Conservation (phyloP, 768 basidiomycete genomes). For the Pholiota conissans region DNA sequence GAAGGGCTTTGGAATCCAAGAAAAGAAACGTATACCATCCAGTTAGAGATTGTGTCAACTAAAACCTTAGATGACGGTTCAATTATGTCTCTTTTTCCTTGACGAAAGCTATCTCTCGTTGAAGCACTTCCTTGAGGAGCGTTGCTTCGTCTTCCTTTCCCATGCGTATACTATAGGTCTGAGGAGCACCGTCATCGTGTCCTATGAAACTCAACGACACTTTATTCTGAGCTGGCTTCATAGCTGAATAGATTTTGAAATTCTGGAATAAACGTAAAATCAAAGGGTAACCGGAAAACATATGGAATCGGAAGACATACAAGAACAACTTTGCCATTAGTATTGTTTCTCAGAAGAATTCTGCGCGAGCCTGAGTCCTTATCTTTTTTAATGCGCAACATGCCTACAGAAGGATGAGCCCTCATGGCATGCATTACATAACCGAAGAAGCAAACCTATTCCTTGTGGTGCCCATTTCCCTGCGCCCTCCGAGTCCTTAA, state of each 20-base stretch:
- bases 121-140: slow-evolving; percentile 57
- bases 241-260: slow-evolving; percentile 62
- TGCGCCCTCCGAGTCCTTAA: slow-evolving; percentile 43
- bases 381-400: slow-evolving; percentile 73
- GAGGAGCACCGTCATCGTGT: slow-evolving; percentile 58
- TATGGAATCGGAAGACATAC: slow-evolving; percentile 52
- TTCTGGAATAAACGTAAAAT: slow-evolving; percentile 61
- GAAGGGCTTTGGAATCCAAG: neutral
- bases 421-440: no score
- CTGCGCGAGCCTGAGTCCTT: slow-evolving; percentile 60
- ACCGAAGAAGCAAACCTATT: slow-evolving; percentile 57
- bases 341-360: slow-evolving; percentile 69
- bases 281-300: no score
- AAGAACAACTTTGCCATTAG: slow-evolving; percentile 72
- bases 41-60: neutral
- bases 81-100: slow-evolving; percentile 32
- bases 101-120: slow-evolving; percentile 58
- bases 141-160: slow-evolving; percentile 58
- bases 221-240: slow-evolving; percentile 54
- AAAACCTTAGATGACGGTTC: neutral
- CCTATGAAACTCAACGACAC: slow-evolving; percentile 67
- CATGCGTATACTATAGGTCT: slow-evolving; percentile 62
- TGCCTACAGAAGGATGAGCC: slow-evolving; percentile 43
- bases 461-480: slow-evolving; percentile 69
- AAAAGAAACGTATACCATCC: neutral